Conservation (phyloP, 306 rosid genomes). For the Cicer arietinum region DNA sequence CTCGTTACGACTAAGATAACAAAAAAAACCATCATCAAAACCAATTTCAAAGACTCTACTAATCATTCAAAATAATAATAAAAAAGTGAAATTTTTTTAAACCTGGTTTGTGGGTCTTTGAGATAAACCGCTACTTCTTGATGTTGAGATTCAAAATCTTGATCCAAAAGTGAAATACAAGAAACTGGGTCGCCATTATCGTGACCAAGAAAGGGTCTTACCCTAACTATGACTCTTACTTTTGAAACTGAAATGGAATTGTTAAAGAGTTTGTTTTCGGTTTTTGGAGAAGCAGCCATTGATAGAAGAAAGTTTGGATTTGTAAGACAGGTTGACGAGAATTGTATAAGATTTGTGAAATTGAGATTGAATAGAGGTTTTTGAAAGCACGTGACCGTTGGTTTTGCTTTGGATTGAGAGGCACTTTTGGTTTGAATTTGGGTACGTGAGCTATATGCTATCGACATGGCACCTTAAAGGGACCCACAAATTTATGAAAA, state of each 20-base stretch:
- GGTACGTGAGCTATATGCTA: background rate
- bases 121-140: constrained; percentile 74
- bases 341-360: constrained; percentile 23
- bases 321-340: constrained; percentile 5
- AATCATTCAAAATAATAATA: background rate
- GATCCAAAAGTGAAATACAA: constrained; percentile 63
- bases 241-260: constrained; percentile 55
- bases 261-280: constrained; percentile 37
- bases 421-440: constrained; percentile 36
- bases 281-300: constrained; percentile 55
- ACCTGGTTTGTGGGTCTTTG: constrained; percentile 85
- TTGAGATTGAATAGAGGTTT: background rate
- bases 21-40: constrained; percentile 7
- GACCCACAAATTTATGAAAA: background rate
- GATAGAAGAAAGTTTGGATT: background rate
- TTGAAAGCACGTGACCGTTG: constrained; percentile 55
- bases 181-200: constrained; percentile 55
- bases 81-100: background rate
- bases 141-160: constrained; percentile 26
- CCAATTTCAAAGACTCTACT: background rate
- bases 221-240: constrained; percentile 81
- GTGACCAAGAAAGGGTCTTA: constrained; percentile 78
- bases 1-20: constrained; percentile 70
- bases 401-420: background rate
- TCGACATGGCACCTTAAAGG: background rate